These are phyloP conservation scores for Zopfochytrium polystomum DNA, from an alignment of 371 early-diverging fungal genomes.

Conservation along the genomic window DNA sequence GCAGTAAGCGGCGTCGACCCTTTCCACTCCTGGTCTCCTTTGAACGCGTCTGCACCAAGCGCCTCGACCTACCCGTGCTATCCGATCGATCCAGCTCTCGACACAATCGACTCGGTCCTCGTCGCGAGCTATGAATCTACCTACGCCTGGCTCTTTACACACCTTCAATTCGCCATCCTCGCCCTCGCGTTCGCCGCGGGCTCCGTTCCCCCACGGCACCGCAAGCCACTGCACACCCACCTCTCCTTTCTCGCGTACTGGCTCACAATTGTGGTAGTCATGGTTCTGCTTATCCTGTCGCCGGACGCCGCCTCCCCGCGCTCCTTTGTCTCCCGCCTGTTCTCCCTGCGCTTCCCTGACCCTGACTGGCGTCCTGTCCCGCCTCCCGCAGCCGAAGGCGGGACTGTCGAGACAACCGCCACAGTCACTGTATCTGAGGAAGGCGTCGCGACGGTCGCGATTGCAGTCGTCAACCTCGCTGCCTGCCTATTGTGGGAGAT, in stretches of 20 bases:
- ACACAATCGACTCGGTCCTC: conserved; percentile 16
- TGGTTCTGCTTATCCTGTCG: conserved; percentile 20
- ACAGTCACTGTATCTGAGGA: conserved; percentile 19
- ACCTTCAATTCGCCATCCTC: conserved; percentile 36
- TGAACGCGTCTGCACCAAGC: conserved; percentile 17
- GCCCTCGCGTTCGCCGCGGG: conserved; percentile 27
- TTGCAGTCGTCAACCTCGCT: conserved; percentile 15
- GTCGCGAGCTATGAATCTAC: conserved; percentile 39
- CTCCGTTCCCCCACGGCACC: conserved; percentile 27
- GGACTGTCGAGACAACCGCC: conserved; percentile 12
- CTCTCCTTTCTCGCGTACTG: conserved; percentile 20
- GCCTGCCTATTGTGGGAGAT: conserved; percentile 23
- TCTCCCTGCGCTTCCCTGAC: too few relatives aligned
- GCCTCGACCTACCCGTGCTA: conserved; percentile 36
- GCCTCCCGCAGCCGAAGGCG: too few relatives aligned
- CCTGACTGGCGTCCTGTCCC: too few relatives aligned
- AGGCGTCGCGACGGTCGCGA: conserved; percentile 18
- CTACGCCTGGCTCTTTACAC: conserved; percentile 42
- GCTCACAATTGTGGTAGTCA: conserved; percentile 7
- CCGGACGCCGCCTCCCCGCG: too few relatives aligned
- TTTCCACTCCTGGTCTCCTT: conserved; percentile 21
- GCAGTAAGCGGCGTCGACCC: conserved; percentile 28
- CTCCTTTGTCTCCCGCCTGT: too few relatives aligned
- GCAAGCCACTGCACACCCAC: conserved; percentile 44
- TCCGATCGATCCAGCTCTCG: conserved; percentile 31